Evolutionary conservation across 805 yeast species (phyloP).

Genomic region (Schizosaccharomyces cryophilus): DNA sequence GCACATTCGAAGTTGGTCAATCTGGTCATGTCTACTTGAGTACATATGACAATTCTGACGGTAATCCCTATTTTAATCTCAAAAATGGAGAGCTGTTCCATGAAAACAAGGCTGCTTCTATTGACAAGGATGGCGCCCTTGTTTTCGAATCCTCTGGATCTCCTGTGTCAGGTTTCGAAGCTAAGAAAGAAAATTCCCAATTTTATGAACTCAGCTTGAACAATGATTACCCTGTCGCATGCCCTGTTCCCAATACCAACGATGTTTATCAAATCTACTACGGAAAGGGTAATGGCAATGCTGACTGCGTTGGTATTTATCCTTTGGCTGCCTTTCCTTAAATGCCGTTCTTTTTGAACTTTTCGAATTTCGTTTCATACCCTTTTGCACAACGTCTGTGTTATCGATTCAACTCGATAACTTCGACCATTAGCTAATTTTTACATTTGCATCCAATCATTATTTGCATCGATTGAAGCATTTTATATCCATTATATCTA

Average conservation of each 20-base stretch:
- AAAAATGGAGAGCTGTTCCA: background rate
- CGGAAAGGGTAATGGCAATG: too few species aligned
- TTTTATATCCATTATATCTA: too few species aligned
- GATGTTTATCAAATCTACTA: too few species aligned
- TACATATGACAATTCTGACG: background rate
- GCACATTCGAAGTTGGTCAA: background rate
- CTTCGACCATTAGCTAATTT: too few species aligned
- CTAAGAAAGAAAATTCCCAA: background rate
- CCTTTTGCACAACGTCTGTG: too few species aligned
- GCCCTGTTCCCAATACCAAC: background rate
- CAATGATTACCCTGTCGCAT: background rate
- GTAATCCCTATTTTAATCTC: background rate
- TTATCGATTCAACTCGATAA: too few species aligned
- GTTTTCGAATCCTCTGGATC: background rate
- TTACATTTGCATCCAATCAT: too few species aligned
- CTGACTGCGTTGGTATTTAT: too few species aligned
- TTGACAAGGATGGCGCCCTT: background rate
- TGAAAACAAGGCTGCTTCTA: background rate
- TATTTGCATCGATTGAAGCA: too few species aligned
- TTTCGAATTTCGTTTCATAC: too few species aligned
- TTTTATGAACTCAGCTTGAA: background rate
- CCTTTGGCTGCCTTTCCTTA: too few species aligned
- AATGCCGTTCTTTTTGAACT: too few species aligned
- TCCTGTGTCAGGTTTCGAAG: background rate
- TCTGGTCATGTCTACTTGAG: background rate